Conservation (phyloP, 495 filamentous ascomycete genomes). For the Penicillium samsonianum region DNA sequence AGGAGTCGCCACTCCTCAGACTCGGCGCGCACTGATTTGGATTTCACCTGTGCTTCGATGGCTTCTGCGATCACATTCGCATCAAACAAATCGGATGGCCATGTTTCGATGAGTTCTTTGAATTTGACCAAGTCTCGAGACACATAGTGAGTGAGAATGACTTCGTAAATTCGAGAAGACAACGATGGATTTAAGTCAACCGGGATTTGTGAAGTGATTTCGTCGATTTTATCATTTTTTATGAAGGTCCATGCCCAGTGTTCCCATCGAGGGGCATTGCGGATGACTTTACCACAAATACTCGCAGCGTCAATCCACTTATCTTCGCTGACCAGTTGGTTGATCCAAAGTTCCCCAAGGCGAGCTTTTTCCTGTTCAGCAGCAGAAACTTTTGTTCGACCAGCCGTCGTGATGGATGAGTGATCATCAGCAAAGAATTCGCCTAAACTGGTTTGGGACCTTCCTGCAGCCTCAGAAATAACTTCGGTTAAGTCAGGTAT, state of each 20-base stretch:
- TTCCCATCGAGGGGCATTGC: conserved; percentile 82
- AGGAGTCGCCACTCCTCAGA: conserved; percentile 83
- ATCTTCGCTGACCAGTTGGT: conserved; percentile 69
- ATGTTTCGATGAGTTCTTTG: conserved; percentile 75
- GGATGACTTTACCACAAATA: conserved; percentile 76
- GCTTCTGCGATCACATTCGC: conserved; percentile 64
- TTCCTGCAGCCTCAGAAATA: conserved; percentile 54
- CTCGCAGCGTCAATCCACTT: conserved; percentile 78
- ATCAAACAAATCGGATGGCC: conserved; percentile 85
- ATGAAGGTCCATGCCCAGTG: conserved; percentile 93
- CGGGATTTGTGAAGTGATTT: conserved; percentile 84
- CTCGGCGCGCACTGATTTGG: conserved; percentile 66
- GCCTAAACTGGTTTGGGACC: conserved; percentile 56
- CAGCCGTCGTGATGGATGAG: conserved; percentile 57
- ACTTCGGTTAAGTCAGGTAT: conserved; percentile 52
- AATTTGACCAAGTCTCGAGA: conserved; percentile 66
- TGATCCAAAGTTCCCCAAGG: conserved; percentile 90
- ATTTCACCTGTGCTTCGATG: conserved; percentile 73
- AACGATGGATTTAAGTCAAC: conserved; percentile 73
- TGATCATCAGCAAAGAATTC: conserved; percentile 80
- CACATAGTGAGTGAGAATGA: conserved; percentile 83
- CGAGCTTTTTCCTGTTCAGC: conserved; percentile 87
- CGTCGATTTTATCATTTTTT: conserved; percentile 77
- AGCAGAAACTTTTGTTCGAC: conserved; percentile 51
- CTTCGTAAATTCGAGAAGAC: conserved; percentile 81